A percentile compares a stretch with the other conserved stretches of the same genome.
These are phyloP conservation scores for Gypsophila paniculata DNA, from an alignment of 179 eudicot genomes.

Conservation along the genomic window DNA sequence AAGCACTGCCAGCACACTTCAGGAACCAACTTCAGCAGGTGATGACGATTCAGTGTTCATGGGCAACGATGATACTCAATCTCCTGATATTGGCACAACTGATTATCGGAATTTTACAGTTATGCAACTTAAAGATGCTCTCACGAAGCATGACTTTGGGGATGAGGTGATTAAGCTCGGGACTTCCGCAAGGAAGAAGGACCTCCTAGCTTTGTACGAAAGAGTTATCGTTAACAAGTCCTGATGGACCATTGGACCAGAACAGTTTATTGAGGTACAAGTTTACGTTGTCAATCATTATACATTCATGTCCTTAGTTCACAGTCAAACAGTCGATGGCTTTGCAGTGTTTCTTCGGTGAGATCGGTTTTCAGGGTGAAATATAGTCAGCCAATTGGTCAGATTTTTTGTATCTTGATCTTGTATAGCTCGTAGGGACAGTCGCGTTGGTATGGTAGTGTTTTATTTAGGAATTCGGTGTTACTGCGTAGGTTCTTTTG, in stretches of 20 bases:
- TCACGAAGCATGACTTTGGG: constrained; percentile 70
- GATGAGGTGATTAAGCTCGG: constrained; percentile 70
- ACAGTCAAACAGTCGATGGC: background rate
- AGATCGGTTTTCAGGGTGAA: background rate
- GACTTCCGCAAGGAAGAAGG: constrained; percentile 70
- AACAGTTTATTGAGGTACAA: background rate
- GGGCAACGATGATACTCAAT: constrained; percentile 48
- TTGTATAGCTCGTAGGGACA: constrained; percentile 24
- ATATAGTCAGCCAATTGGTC: background rate
- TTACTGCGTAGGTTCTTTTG: background rate
- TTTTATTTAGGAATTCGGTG: background rate
- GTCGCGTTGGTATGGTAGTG: constrained; percentile 9
- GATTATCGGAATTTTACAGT: constrained; percentile 75
- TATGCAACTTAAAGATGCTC: constrained; percentile 67
- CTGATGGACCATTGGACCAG: constrained; percentile 18
- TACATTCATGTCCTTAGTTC: constrained; percentile 3
- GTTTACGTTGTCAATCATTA: background rate
- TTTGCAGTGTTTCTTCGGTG: background rate
- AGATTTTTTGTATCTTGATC: constrained; percentile 14
- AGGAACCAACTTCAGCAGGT: constrained; percentile 38
- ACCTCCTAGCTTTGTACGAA: constrained; percentile 77
- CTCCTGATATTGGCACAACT: constrained; percentile 49
- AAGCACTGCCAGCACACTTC: constrained; percentile 53
- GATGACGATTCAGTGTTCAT: constrained; percentile 65
- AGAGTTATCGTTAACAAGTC: constrained; percentile 56